Evolutionary conservation across 164 flowering plant species (phyloP).

Genomic region (Vitis riparia): DNA sequence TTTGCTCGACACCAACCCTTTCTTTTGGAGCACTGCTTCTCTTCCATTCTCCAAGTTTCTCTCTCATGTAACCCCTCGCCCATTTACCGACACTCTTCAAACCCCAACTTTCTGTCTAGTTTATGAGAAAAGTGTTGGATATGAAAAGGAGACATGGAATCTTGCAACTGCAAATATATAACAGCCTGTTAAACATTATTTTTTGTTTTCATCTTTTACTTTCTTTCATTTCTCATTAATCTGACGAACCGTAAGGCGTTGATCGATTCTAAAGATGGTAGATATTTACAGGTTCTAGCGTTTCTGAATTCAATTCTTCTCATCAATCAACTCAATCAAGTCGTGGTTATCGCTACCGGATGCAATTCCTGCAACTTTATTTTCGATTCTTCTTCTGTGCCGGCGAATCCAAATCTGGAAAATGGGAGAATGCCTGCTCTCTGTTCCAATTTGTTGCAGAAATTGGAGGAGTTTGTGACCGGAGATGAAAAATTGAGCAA

Average conservation of each 20-base stretch:
- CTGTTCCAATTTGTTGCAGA: slow-evolving; percentile 45
- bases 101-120: neutral
- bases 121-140: neutral
- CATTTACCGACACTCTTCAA: slow-evolving; percentile 1
- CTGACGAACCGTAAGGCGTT: neutral
- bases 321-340: slow-evolving; percentile 85
- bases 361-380: slow-evolving; percentile 72
- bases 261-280: neutral
- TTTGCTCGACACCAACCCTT: slow-evolving; percentile 81
- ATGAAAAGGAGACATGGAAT: no score
- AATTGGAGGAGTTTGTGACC: slow-evolving; percentile 67
- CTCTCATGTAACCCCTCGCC: slow-evolving; percentile 47
- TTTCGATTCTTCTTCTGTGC: slow-evolving; percentile 63
- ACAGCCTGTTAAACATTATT: no score
- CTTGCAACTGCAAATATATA: no score
- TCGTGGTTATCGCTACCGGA: slow-evolving; percentile 86
- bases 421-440: slow-evolving; percentile 50
- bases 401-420: slow-evolving; percentile 25
- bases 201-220: neutral
- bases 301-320: slow-evolving; percentile 77
- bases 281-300: slow-evolving; percentile 56
- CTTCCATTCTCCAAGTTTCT: slow-evolving; percentile 66
- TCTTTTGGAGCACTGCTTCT: slow-evolving; percentile 65
- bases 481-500: slow-evolving; percentile 54
- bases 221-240: neutral